These are phyloP conservation scores for Botrytis byssoidea DNA, from an alignment of 2,329 filamentous ascomycete genomes.

Conservation along the genomic window DNA sequence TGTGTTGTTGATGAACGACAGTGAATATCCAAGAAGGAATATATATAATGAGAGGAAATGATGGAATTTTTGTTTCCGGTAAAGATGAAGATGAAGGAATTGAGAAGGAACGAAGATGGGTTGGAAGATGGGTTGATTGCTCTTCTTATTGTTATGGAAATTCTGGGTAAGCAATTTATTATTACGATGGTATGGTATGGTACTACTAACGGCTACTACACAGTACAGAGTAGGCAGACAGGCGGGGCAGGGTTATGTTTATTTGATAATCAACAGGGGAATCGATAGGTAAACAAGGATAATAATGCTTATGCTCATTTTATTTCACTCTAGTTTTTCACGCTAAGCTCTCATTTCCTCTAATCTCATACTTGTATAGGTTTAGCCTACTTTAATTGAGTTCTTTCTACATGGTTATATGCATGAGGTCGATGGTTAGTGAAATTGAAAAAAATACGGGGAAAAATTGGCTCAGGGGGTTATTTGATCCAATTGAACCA, in stretches of 20 bases:
- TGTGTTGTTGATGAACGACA: not conserved
- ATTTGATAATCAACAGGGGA: not conserved
- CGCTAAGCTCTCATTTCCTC: not conserved
- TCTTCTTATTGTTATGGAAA: not conserved
- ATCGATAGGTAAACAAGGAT: not conserved
- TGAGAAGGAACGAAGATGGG: not conserved
- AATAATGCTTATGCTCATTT: not conserved
- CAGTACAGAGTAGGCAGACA: not conserved
- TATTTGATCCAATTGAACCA: not conserved
- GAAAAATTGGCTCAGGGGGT: not conserved
- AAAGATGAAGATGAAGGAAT: not conserved
- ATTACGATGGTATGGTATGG: too few relatives aligned
- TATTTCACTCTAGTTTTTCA: not conserved
- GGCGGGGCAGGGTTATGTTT: not conserved
- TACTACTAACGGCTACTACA: not conserved
- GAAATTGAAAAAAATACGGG: not conserved
- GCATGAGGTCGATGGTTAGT: not conserved
- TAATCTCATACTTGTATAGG: not conserved
- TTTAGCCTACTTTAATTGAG: not conserved
- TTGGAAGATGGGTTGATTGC: not conserved
- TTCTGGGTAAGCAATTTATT: not conserved
- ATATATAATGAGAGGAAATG: not conserved
- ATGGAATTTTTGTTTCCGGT: not conserved
- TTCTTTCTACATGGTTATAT: not conserved
- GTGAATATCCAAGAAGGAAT: not conserved